Percentiles rank a stretch among this genome's conserved stretches.
phyloP scores from a whole-genome alignment of 73 alveolate genomes.

The Paramecium caudatum region DNA sequence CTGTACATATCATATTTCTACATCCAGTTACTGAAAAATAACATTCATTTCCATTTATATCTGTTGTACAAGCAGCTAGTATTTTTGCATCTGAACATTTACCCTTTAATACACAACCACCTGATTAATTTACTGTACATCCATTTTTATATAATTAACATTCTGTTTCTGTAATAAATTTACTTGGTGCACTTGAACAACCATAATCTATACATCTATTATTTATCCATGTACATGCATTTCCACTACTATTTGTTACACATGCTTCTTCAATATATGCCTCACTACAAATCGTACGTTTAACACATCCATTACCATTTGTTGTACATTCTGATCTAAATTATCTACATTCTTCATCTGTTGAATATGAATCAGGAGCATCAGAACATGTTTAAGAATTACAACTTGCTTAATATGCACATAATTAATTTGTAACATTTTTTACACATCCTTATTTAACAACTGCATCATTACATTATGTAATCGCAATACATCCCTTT shows the following conservation, averaged over 20 bases:
- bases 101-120: slow-evolving; percentile 46
- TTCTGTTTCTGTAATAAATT: slow-evolving; percentile 19
- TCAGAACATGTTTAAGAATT: slow-evolving; percentile 1
- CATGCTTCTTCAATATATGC: slow-evolving; percentile 39
- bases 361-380: slow-evolving; percentile 18
- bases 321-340: slow-evolving; percentile 9
- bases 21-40: slow-evolving; percentile 37
- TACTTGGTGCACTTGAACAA: slow-evolving; percentile 13
- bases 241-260: slow-evolving; percentile 21
- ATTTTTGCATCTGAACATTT: slow-evolving; percentile 61
- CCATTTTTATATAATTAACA: slow-evolving; percentile 31
- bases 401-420: slow-evolving; percentile 53
- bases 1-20: slow-evolving; percentile 61
- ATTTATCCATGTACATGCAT: slow-evolving; percentile 58
- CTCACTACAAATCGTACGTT: neutral
- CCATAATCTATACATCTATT: slow-evolving; percentile 26
- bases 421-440: neutral
- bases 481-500: slow-evolving; percentile 17
- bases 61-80: slow-evolving; percentile 59
- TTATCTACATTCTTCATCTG: neutral
- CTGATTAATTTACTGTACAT: slow-evolving; percentile 52
- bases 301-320: slow-evolving; percentile 50
- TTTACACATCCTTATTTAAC: slow-evolving; percentile 15
- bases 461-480: neutral
- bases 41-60: slow-evolving; percentile 57